Base-by-base conservation (phyloP, 202 grass and related monocot species). In the Carex arenaria region DNA sequence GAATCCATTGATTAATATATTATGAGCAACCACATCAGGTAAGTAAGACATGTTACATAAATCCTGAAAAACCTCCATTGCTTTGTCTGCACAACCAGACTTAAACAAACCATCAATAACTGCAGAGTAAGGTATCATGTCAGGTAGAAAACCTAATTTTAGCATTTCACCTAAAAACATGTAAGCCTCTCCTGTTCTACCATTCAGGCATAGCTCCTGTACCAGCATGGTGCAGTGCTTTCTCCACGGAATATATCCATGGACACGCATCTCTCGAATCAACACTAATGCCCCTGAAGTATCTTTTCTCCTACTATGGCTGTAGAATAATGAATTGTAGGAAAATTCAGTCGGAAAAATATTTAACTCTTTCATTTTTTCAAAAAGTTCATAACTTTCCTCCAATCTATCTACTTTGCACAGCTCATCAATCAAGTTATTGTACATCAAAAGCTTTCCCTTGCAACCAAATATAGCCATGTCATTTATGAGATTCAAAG, bases 1-100 rank as follows among this genome's bases (percentile, higher is more conserved):
- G 68, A 98, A 98, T 32, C 92, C 95, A 82, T 93, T 93, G 77
- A 98, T 90, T 78, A 98, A 89, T 73, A 94, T 94, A 89, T 98
- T 98, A 86, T 93, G 87, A 65, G 95, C 92, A 84, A 98, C 85
- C 20, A 94, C 95, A 89, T 98, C 95, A 61, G 90, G 95, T 90
- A 94, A 88, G 90, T 94, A 94, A 82, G 64, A 84, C 51, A 73
- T 89, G n/a, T 85, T 84, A 82, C 89, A 94, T 85, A 94, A 89
- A 43, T 87, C 87, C 80, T 66, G 87, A 85, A 94, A 98, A 64
- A 98, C 56, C 30, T 40, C 80, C 55, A 89, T 60, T 19, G 90
- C 92, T 78, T 86, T 85, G 51, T 98, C 82, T 45, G 79, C 56
- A n/a, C 87, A 86, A 63, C 92, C 92, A 66, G 23, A 90, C 81